These are phyloP conservation scores for Cyathus olla DNA, from an alignment of 1,284 basidiomycete genomes.

Conservation along the genomic window DNA sequence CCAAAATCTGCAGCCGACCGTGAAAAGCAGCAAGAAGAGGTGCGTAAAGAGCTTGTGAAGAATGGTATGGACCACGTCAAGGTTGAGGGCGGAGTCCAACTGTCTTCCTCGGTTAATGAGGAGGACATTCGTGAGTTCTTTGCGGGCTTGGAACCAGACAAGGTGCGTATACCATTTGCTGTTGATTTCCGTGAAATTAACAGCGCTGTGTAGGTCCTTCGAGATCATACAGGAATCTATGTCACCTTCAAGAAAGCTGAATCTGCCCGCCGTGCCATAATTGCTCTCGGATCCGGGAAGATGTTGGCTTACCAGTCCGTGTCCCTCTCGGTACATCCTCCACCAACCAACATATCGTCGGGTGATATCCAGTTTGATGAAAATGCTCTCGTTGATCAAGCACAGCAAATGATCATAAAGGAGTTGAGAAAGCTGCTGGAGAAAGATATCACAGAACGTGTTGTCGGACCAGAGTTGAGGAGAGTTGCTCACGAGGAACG, in stretches of 20 bases:
- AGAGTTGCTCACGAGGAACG: slow-evolving; percentile 65
- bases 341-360: slow-evolving; percentile 52
- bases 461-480: slow-evolving; percentile 69
- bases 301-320: slow-evolving; percentile 72
- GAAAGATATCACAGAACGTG: slow-evolving; percentile 77
- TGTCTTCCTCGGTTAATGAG: slow-evolving; percentile 66
- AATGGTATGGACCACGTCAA: slow-evolving; percentile 76
- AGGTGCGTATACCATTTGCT: slow-evolving; percentile 60
- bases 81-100: slow-evolving; percentile 61
- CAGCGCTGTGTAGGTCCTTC: slow-evolving; percentile 60
- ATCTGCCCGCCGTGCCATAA: slow-evolving; percentile 70
- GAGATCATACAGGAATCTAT: slow-evolving; percentile 76
- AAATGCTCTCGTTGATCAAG: slow-evolving; percentile 70
- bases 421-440: slow-evolving; percentile 73
- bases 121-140: slow-evolving; percentile 73
- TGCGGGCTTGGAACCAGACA: slow-evolving; percentile 71
- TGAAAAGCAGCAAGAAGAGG: slow-evolving; percentile 52
- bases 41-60: slow-evolving; percentile 65
- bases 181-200: slow-evolving; percentile 7
- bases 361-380: slow-evolving; percentile 64
- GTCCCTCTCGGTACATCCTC: slow-evolving; percentile 63
- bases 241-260: slow-evolving; percentile 73
- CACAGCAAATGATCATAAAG: slow-evolving; percentile 67
- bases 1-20: slow-evolving; percentile 30
- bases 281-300: slow-evolving; percentile 60